These are phyloP conservation scores for Bruguiera parviflora DNA, from an alignment of 345 rosid genomes.

Conservation along the genomic window DNA sequence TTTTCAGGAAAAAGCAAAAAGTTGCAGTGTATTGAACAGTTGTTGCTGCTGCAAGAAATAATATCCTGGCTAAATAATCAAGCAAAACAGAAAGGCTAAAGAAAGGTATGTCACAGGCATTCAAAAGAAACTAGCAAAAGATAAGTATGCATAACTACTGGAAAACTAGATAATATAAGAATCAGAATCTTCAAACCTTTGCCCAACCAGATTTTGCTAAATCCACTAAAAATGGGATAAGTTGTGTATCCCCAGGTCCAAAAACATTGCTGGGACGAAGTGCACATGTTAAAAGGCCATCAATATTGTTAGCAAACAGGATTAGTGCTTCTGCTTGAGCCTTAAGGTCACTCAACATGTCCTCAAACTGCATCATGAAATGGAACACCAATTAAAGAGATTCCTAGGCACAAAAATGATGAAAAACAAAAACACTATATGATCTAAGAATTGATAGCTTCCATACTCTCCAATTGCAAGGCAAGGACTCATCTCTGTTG, in stretches of 20 bases:
- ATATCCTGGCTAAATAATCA: background rate
- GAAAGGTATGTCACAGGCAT: background rate
- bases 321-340: conserved; percentile 89
- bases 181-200: conserved; percentile 50
- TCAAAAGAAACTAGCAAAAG: background rate
- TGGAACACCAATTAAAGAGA: conserved; percentile 21
- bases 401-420: conserved; percentile 12
- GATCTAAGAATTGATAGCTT: background rate
- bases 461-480: conserved; percentile 59
- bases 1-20: background rate
- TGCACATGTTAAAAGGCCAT: conserved; percentile 82
- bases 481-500: conserved; percentile 65
- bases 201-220: conserved; percentile 77
- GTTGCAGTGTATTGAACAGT: background rate
- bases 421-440: background rate
- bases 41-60: background rate
- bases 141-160: background rate
- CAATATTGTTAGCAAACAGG: conserved; percentile 63
- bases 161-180: background rate
- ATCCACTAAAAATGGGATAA: conserved; percentile 54
- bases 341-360: conserved; percentile 67
- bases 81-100: background rate
- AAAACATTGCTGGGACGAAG: conserved; percentile 89
- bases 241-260: conserved; percentile 75
- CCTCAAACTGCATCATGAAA: conserved; percentile 51